Percentiles rank a stretch among this genome's conserved stretches.
These are phyloP conservation scores for Plasmodium berghei DNA, from an alignment of 169 alveolate genomes.

Conservation along the genomic window DNA sequence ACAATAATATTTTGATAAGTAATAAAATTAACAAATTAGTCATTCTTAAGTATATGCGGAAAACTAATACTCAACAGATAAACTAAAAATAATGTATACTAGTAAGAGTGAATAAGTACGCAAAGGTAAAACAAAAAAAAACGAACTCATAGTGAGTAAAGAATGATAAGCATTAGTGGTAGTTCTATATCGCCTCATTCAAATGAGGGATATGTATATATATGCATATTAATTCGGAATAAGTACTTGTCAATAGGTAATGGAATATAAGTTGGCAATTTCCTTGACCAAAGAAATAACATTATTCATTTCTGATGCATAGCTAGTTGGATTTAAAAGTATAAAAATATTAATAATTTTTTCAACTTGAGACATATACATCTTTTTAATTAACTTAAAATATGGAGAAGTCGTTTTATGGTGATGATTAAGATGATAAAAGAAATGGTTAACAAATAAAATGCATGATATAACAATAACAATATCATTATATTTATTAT, in stretches of 20 bases:
- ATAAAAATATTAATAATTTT: conserved; percentile 60
- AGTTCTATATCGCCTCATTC: too few species aligned
- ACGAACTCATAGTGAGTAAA: too few species aligned
- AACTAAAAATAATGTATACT: too few species aligned
- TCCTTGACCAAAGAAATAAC: conserved; percentile 37
- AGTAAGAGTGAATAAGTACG: too few species aligned
- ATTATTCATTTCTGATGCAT: conserved; percentile 19
- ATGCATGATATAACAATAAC: conserved; percentile 60
- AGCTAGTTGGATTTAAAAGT: conserved; percentile 18
- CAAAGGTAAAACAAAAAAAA: too few species aligned
- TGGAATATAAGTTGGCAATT: conserved; percentile 36
- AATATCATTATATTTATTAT: conserved; percentile 23
- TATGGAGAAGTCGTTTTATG: conserved; percentile 4
- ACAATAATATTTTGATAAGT: too few species aligned
- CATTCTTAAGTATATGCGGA: too few species aligned
- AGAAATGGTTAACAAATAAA: conserved; percentile 66
- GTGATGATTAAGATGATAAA: conserved; percentile 39
- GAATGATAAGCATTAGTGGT: too few species aligned
- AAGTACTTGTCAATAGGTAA: conserved; percentile 5
- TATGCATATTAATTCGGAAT: conserved; percentile 3
- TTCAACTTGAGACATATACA: conserved; percentile 40
- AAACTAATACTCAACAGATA: too few species aligned
- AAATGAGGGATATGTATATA: too few species aligned
- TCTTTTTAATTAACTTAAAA: conserved; percentile 4
- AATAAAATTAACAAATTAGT: too few species aligned